Percentiles rank a stretch among this genome's conserved stretches.
Conservation (phyloP, 2,329 filamentous ascomycete genomes). For the Myriosclerotinia duriaeana region DNA sequence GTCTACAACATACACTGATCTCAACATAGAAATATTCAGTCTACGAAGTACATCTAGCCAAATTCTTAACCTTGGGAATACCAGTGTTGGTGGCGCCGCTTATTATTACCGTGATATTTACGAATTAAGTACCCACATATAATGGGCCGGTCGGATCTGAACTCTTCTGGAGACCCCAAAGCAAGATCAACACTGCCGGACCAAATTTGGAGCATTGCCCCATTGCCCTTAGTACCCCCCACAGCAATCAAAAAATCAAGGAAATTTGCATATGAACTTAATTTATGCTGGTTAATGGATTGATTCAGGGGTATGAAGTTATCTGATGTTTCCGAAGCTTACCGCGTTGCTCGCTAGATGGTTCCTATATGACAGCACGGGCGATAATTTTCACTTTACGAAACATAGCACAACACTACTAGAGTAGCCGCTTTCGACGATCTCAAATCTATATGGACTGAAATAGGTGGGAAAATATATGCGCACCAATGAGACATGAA, state of each 20-base stretch:
- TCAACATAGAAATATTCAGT: too few relatives aligned
- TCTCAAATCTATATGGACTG: constrained; percentile 1
- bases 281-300: background rate
- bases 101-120: background rate
- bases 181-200: background rate
- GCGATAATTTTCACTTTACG: background rate
- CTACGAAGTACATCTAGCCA: too few relatives aligned
- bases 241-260: background rate
- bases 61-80: background rate
- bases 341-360: background rate
- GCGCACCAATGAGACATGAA: background rate
- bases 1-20: too few relatives aligned
- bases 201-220: background rate
- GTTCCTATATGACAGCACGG: background rate
- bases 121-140: background rate
- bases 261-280: background rate
- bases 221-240: background rate
- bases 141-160: background rate
- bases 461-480: background rate
- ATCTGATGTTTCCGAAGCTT: background rate
- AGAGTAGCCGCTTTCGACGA: background rate
- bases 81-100: background rate
- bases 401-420: background rate
- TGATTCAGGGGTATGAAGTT: background rate
- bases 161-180: constrained; percentile 18